Evolutionary conservation across 2,329 filamentous ascomycete species (phyloP), one percentile per base, ranked within the genome.

Genomic region (Claviceps capensis): DNA sequence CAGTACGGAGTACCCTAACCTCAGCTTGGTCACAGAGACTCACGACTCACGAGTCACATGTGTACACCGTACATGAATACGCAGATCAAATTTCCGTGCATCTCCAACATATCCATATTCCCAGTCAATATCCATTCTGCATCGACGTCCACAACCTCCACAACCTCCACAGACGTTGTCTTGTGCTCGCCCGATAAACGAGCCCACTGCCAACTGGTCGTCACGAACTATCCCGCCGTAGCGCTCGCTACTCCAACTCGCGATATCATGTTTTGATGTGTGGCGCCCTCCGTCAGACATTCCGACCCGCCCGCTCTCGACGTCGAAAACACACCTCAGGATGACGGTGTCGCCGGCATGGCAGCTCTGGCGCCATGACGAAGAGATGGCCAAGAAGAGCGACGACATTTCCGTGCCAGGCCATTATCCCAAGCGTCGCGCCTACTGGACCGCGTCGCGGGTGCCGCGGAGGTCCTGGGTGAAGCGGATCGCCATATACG

Each of bases 341-440:
- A 56, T 56, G 54, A 17, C 52, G 41, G 16, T 36, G 34, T 48
- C 49, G 30, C 48, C 47, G 37, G n/a, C 22, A 34, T 54, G 54
- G 54, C 64, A 69, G 54, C 63, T 75, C 51, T 77, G 75, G 64
- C 62, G 72, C 53, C 72, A 67, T 60, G 73, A 79, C 57, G 76
- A 78, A 58, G 76, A 78, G 58, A 67, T 78, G 63, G 74, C 72
- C 49, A 82, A 82, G 65, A 81, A 79, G 65, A 72, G 81, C 62
- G 78, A 82, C 62, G 78, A 82, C 62, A 69, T 73, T 38, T n/a
- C 7, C 23, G 46, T 54, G 30, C 51, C 63, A 16, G 58, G 58
- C 16, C 38, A 40, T 54, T 62, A 57, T 55, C 7, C 51, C 17
- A 54, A 23, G n/a, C 55, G 50, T 9, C 54, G 56, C 22, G 49